Base-by-base conservation (phyloP, 2,329 filamentous ascomycete species). In the Diaporthe caulivora region DNA sequence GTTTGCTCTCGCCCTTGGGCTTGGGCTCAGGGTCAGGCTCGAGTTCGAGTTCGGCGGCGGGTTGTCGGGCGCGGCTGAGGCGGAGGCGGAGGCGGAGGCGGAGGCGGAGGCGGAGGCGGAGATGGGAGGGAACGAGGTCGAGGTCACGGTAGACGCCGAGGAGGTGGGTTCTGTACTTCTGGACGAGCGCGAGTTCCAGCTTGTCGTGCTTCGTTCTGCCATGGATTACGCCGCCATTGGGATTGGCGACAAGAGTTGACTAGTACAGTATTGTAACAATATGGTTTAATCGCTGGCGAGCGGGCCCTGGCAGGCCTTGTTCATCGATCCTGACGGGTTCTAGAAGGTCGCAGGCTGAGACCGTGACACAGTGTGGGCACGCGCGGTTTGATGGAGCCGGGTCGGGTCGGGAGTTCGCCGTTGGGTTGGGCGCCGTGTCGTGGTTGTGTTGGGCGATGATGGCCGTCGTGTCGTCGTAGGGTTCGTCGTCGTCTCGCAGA, bases 151-250 rank as follows among this genome's bases (percentile, higher is more conserved):
- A 18, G 77, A 76, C 70, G 76, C 75, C 26, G 77, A 75, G 58
- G 77, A 75, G 65, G 76, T 76, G 44, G 73, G 73, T 67, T 67
- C 73, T 57, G 75, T 70, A 87, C 87, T 87, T 86, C 84, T 83
- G 81, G 84, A 71, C 74, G 71, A 84, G 83, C 85, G 85, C 84
- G 81, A 81, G 79, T 83, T 75, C 74, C 74, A 75, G 65, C 71
- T 85, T 84, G 83, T 83, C 83, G 81, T 80, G 80, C 83, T 91
- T 90, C 86, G 89, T 87, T 91, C 89, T 90, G 89, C 89, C 89
- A 91, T 91, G 88, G 87, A 89, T 89, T 90, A 91, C 65, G 74
- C 74, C 89, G 89, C 89, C 89, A 91, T 91, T 83, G 86, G 88
- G 85, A 87, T 85, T 82, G 83, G 76, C 72, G 78, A 76, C 76